These are phyloP conservation scores for Xylaria sp. DNA, from an alignment of 2,329 filamentous ascomycete species.

Conservation along the genomic window DNA sequence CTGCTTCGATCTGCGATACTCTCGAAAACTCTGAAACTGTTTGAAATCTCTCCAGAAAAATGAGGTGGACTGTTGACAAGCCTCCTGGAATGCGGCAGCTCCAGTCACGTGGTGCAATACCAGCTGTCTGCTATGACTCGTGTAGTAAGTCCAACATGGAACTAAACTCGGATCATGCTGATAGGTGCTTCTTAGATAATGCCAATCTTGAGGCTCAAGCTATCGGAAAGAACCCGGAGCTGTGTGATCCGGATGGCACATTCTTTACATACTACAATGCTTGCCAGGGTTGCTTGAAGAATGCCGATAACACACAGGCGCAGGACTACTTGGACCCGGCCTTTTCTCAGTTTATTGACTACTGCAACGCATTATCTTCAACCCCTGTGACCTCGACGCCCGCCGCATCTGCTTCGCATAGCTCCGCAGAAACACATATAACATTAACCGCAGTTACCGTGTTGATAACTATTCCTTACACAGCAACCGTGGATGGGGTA, in stretches of 20 bases:
- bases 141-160: slow-evolving; percentile 7
- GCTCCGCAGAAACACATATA: too few species aligned
- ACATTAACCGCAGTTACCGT: not conserved
- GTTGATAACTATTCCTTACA: not conserved
- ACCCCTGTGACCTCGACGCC: not conserved
- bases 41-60: too few species aligned
- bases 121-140: not conserved
- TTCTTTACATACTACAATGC: not conserved
- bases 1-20: too few species aligned
- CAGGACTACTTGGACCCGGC: not conserved
- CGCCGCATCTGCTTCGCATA: too few species aligned
- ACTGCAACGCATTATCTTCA: not conserved
- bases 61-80: too few species aligned
- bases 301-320: not conserved
- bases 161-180: not conserved
- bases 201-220: slow-evolving; percentile 1
- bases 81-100: not conserved
- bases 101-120: not conserved
- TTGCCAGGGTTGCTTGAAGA: not conserved
- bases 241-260: not conserved
- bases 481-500: not conserved
- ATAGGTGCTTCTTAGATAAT: not conserved
- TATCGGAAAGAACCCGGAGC: not conserved
- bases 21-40: too few species aligned
- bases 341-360: not conserved